Evolutionary conservation across 108 stramenopile genomes (phyloP).

Genomic region (Aurantiochytrium sp.): DNA sequence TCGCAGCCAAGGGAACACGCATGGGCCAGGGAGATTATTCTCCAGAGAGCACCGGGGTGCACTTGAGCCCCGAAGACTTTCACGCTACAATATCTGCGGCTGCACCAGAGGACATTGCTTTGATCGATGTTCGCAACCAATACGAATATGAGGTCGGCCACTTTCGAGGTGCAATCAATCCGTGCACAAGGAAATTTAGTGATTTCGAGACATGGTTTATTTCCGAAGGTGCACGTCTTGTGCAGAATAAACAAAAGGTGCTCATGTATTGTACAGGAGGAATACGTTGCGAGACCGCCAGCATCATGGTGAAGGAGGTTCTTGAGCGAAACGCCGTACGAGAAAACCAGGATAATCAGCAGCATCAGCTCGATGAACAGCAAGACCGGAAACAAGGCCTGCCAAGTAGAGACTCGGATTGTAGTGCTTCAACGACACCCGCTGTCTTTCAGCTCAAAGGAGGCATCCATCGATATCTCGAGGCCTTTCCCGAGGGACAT

Average conservation of each 20-base stretch:
- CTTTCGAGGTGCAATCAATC: background rate
- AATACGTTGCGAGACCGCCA: background rate
- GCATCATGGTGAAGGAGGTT: background rate
- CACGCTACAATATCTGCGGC: background rate
- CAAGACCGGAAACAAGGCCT: background rate
- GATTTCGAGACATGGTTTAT: background rate
- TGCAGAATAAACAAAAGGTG: background rate
- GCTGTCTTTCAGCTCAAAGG: background rate
- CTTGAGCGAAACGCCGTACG: background rate
- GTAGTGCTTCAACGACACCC: background rate
- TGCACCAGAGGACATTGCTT: background rate
- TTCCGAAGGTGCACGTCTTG: background rate
- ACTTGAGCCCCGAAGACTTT: background rate
- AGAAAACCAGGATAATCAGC: background rate
- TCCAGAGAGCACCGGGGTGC: background rate
- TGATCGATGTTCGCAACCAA: background rate
- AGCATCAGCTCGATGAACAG: background rate
- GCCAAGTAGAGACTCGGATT: background rate
- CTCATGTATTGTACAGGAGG: constrained; percentile 19
- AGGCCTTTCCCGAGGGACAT: background rate
- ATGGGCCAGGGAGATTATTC: background rate
- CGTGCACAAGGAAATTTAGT: background rate
- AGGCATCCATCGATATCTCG: background rate
- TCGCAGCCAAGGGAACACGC: background rate
- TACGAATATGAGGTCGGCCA: constrained; percentile 4